These are phyloP conservation scores for Phytophthora syringae DNA, from an alignment of 352 stramenopile genomes.

Conservation along the genomic window DNA sequence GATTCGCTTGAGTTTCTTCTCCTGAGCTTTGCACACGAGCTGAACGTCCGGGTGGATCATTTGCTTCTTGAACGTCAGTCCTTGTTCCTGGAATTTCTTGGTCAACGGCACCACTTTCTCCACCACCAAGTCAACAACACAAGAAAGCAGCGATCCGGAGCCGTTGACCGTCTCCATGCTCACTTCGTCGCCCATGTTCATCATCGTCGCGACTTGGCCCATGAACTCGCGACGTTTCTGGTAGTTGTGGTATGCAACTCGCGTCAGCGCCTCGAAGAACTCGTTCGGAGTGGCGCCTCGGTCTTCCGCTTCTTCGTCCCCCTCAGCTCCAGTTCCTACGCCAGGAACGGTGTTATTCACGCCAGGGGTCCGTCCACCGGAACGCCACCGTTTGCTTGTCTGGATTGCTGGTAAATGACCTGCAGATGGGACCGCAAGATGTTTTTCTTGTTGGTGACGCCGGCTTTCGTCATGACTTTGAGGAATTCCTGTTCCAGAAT, in stretches of 20 bases:
- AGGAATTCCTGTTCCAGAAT: constrained; percentile 86
- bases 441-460: constrained; percentile 83
- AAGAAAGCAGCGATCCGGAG: constrained; percentile 37
- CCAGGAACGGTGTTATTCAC: constrained; percentile 4
- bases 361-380: constrained; percentile 9
- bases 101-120: constrained; percentile 74
- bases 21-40: constrained; percentile 74
- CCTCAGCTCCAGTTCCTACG: constrained; percentile 22
- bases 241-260: constrained; percentile 74
- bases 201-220: constrained; percentile 38
- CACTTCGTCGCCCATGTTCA: constrained; percentile 36
- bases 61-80: constrained; percentile 86
- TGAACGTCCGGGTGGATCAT: constrained; percentile 83
- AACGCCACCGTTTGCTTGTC: constrained; percentile 37
- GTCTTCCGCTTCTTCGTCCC: constrained; percentile 59
- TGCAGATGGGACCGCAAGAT: constrained; percentile 78
- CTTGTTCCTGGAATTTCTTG: constrained; percentile 82
- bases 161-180: constrained; percentile 13
- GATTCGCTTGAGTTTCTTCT: constrained; percentile 80
- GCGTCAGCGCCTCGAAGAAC: constrained; percentile 79
- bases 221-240: constrained; percentile 65
- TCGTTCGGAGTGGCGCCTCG: constrained; percentile 76
- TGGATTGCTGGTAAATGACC: constrained; percentile 76
- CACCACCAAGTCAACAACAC: constrained; percentile 67
- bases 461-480: constrained; percentile 81